Percentiles rank a stretch among this genome's conserved stretches.
phyloP scores from a whole-genome alignment of 208 protist species.

The Leishmania braziliensis region DNA sequence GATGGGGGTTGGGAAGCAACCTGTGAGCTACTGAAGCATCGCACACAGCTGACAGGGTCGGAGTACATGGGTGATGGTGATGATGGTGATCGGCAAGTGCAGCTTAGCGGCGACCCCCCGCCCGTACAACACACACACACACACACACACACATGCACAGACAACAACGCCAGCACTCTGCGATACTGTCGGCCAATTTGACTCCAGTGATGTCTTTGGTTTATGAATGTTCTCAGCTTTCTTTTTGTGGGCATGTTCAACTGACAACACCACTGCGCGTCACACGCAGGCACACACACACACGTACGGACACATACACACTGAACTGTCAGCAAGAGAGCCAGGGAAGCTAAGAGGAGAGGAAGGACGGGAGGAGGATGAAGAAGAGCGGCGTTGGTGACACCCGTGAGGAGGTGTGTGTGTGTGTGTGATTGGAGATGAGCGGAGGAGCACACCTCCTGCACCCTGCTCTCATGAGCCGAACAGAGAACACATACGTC shows the following conservation, averaged over 20 bases:
- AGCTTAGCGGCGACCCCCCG: neutral
- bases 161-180: neutral
- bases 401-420: neutral
- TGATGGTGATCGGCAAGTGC: neutral
- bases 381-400: neutral
- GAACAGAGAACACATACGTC: neutral
- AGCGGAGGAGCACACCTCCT: neutral
- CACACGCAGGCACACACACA: neutral
- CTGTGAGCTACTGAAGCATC: neutral
- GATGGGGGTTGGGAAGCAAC: neutral
- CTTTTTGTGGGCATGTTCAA: neutral
- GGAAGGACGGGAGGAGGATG: neutral
- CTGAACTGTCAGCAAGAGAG: neutral
- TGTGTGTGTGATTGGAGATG: neutral
- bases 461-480: neutral
- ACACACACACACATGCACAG: neutral
- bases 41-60: neutral
- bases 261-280: neutral
- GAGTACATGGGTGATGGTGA: neutral
- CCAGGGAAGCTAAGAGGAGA: neutral
- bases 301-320: slow-evolving; percentile 1
- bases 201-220: neutral
- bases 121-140: neutral
- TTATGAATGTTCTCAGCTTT: neutral
- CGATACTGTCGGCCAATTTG: neutral